These are phyloP conservation scores for Penicillium sp. DNA, from an alignment of 2,329 filamentous ascomycete species.

Conservation along the genomic window DNA sequence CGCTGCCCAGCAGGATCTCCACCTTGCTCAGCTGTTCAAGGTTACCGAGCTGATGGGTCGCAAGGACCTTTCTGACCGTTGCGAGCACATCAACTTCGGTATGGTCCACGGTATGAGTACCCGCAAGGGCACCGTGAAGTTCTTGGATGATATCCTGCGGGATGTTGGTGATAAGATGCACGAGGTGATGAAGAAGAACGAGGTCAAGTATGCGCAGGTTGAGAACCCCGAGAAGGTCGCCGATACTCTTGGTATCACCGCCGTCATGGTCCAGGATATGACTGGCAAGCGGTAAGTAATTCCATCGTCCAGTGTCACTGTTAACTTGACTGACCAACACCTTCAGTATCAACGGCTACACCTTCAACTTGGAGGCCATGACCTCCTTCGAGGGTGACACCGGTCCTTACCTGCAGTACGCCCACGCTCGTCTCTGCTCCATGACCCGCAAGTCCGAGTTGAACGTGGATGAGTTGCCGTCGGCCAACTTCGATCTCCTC, in stretches of 20 bases:
- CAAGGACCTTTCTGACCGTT: conserved; percentile 59
- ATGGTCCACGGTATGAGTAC: conserved; percentile 68
- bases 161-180: conserved; percentile 95
- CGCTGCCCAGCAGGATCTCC: conserved; percentile 64
- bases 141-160: conserved; percentile 69
- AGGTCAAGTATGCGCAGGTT: conserved; percentile 86
- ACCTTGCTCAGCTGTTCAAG: conserved; percentile 66
- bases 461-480: conserved; percentile 48
- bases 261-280: conserved; percentile 99
- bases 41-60: conserved; percentile 62
- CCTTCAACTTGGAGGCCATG: conserved; percentile 66
- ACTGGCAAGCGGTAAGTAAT: conserved; percentile 75
- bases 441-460: conserved; percentile 59
- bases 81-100: conserved; percentile 66
- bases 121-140: conserved; percentile 71
- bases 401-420: conserved; percentile 66
- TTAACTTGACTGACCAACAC: conserved; percentile 35
- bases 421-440: conserved; percentile 60
- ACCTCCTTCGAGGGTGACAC: conserved; percentile 67
- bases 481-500: conserved; percentile 61
- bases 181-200: conserved; percentile 90
- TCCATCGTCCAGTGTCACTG: neutral
- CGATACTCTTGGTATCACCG: conserved; percentile 86
- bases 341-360: conserved; percentile 60
- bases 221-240: conserved; percentile 78